Evolutionary conservation across 306 rosid species (phyloP).

Genomic region (Cyclanthera cordifolia): DNA sequence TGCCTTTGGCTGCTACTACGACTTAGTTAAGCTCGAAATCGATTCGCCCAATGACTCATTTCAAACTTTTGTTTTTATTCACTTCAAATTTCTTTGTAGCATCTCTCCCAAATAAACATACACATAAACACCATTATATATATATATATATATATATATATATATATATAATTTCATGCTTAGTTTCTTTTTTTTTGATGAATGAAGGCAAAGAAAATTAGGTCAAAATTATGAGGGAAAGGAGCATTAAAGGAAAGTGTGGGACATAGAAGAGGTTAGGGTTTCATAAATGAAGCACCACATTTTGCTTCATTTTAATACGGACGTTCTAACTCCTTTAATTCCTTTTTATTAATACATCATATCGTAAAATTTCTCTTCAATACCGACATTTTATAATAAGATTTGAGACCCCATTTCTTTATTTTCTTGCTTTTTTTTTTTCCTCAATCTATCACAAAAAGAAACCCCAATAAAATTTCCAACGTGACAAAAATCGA

Average conservation of each 20-base stretch:
- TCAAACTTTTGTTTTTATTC: no score
- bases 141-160: no score
- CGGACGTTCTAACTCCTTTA: neutral
- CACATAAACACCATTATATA: no score
- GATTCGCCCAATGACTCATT: no score
- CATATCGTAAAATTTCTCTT: neutral
- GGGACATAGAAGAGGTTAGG: neutral
- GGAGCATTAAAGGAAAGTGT: slow-evolving; percentile 1
- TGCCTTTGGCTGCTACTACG: no score
- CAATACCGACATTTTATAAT: neutral
- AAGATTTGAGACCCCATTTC: neutral
- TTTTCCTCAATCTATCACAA: no score
- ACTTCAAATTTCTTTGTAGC: no score
- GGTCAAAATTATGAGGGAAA: neutral
- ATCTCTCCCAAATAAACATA: no score
- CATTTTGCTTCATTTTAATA: neutral
- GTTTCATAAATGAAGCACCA: neutral
- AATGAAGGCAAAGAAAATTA: no score
- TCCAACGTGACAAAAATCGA: neutral
- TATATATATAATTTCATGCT: no score
- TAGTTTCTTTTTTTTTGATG: no score
- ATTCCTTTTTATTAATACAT: neutral
- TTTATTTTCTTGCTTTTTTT: neutral
- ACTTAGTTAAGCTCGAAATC: no score
- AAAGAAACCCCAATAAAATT: neutral